These are phyloP conservation scores for Stylonectria norvegica DNA, from an alignment of 2,329 filamentous ascomycete genomes.

Conservation along the genomic window DNA sequence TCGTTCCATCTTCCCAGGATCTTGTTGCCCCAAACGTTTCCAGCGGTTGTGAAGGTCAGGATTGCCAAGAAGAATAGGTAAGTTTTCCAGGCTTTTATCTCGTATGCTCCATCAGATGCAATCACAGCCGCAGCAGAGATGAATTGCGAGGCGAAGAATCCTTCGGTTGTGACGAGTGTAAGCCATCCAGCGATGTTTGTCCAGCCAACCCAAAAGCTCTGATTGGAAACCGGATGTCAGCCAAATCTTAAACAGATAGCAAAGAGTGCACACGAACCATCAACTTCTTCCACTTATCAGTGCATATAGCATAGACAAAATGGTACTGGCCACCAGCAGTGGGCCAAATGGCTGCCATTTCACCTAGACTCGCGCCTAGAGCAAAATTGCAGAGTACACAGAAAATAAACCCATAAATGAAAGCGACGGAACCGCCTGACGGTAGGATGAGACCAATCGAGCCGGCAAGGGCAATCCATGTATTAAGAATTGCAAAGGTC, in stretches of 20 bases:
- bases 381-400: slow-evolving; percentile 43
- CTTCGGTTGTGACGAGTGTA: slow-evolving; percentile 41
- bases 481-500: slow-evolving; percentile 40
- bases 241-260: fast-evolving
- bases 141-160: slow-evolving; percentile 44
- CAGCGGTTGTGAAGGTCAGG: slow-evolving; percentile 17
- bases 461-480: slow-evolving; percentile 37
- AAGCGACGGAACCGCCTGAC: slow-evolving; percentile 40
- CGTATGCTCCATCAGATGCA: slow-evolving; percentile 36
- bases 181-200: slow-evolving; percentile 46
- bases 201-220: slow-evolving; percentile 45
- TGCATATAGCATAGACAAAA: slow-evolving; percentile 40
- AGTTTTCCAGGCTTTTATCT: slow-evolving; percentile 37
- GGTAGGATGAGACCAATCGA: slow-evolving; percentile 41
- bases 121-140: slow-evolving; percentile 41
- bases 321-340: slow-evolving; percentile 47
- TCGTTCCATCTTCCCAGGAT: slow-evolving; percentile 43
- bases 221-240: not conserved
- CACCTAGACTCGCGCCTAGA: slow-evolving; percentile 40
- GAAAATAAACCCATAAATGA: slow-evolving; percentile 45
- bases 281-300: slow-evolving; percentile 35
- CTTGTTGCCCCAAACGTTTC: slow-evolving; percentile 41
- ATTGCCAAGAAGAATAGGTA: slow-evolving; percentile 40
- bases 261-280: slow-evolving; percentile 25
- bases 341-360: slow-evolving; percentile 43